Base-by-base conservation (phyloP, 495 filamentous ascomycete genomes). In the Talaromyces thailandensis region DNA sequence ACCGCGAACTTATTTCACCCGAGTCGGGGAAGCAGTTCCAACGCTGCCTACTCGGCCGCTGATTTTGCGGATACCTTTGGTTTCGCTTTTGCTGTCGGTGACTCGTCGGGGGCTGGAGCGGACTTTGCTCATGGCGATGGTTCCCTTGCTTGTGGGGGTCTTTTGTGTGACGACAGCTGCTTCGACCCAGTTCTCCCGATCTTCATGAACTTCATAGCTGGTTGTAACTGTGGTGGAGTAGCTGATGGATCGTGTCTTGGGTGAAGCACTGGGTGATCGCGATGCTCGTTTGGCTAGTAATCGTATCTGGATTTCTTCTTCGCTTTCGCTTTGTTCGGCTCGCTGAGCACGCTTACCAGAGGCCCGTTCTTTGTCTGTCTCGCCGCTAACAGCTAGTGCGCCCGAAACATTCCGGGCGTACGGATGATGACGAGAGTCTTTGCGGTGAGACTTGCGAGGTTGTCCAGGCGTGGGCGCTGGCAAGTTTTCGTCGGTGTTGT, bases 401-500 rank as follows among this genome's bases (percentile, higher is more conserved):
- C 77, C 77, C 24, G 81, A 79, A 14, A 71, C 64, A 3, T 75
- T 79, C 9, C 80, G 77, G 12, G 82, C 65, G 55, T 83, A 84
- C 23, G 81, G 81, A 61, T 83, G 81, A 63, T 82, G 81, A 14
- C 81, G 75, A 25, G 78, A 77, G 58, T 85, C 86, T 64, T 83
- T 79, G 65, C 84, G 78, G 67, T 87, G 87, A 0, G 86, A 88
- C 79, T 99, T 99, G 45, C 94, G 84, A 50, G 94, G 94, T 70
- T 99, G 94, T 16, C 94, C 94, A 0, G 94, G 94, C 6, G 95
- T 99, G 9, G 94, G 94, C 0, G 93, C 94, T 3, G 94, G 94
- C 6, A 99, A 82, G 66, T 92, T 90, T 62, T 95, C 91, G 57
- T 92, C 90, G 21, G 79, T 76, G 48, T 48, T 35, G 48, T 79